Percentiles rank a stretch among this genome's conserved stretches.
Conservation (phyloP, 2,329 filamentous ascomycete genomes). For the Aurifilum marmelostoma region DNA sequence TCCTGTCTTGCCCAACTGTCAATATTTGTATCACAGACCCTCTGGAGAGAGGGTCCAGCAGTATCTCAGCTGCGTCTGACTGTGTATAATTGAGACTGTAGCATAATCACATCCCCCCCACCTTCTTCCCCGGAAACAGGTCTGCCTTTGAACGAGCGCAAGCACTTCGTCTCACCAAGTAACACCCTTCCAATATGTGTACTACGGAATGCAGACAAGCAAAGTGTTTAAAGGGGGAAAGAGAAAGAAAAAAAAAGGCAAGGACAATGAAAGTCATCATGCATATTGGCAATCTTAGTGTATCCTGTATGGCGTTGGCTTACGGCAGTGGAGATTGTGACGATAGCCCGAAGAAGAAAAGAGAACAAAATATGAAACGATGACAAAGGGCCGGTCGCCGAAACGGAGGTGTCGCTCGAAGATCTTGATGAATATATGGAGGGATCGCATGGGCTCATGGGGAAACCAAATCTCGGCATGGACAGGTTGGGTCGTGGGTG, state of each 20-base stretch:
- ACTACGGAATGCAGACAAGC: neutral
- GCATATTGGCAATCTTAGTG: neutral
- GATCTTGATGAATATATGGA: constrained; percentile 9
- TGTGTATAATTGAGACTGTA: neutral
- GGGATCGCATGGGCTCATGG: constrained; percentile 6
- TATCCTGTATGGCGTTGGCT: neutral
- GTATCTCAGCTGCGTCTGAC: neutral
- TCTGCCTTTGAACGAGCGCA: neutral
- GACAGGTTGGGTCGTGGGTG: constrained; percentile 19
- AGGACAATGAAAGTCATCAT: neutral
- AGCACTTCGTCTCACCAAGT: too few species aligned
- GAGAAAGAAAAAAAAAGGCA: too few species aligned
- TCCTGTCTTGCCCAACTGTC: neutral
- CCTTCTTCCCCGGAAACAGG: neutral
- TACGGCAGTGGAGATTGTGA: neutral
- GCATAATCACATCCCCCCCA: too few species aligned
- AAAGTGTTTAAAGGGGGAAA: too few species aligned
- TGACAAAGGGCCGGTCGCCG: neutral
- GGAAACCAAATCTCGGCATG: constrained; percentile 27
- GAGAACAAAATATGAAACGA: neutral
- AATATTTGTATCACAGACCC: neutral
- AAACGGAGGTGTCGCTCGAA: neutral
- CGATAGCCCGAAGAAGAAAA: neutral
- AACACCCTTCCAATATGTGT: too few species aligned
- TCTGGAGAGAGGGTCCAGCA: neutral